These are phyloP conservation scores for Colletotrichum simmondsii DNA, from an alignment of 2,329 filamentous ascomycete species.

Conservation along the genomic window DNA sequence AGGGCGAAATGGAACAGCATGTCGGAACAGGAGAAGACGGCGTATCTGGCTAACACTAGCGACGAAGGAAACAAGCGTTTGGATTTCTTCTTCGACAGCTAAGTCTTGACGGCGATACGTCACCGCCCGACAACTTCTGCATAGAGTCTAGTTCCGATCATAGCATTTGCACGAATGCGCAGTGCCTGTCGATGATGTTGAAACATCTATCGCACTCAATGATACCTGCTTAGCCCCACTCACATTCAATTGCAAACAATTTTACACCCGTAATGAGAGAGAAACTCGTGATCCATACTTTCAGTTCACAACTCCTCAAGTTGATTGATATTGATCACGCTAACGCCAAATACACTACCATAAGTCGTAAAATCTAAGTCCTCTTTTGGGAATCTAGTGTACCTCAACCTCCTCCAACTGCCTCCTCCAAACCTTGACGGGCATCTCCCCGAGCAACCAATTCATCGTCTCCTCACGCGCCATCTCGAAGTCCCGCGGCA, in stretches of 20 bases:
- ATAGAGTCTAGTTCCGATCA: background rate
- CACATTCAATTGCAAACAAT: no score
- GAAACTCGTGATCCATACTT: background rate
- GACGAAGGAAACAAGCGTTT: conserved; percentile 55
- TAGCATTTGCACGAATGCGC: no score
- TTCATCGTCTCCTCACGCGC: conserved; percentile 28
- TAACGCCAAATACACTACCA: conserved; percentile 9
- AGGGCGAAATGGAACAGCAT: conserved; percentile 43
- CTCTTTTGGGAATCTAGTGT: background rate
- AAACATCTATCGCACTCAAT: no score
- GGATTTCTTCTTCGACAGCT: conserved; percentile 45
- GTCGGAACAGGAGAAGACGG: conserved; percentile 45
- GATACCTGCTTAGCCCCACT: no score
- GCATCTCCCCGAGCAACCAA: conserved; percentile 30
- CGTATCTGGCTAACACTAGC: conserved; percentile 51
- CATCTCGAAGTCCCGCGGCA: conserved; percentile 25
- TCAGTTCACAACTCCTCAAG: background rate
- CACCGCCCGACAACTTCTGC: background rate
- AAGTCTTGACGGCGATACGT: background rate
- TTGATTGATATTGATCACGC: background rate
- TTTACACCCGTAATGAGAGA: background rate
- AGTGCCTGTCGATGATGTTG: no score
- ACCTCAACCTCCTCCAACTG: conserved; percentile 3
- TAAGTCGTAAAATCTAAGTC: background rate
- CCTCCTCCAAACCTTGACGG: conserved; percentile 23